Percentiles rank a stretch among this genome's conserved stretches.
These are phyloP conservation scores for Lathyrus aphaca DNA, from an alignment of 306 rosid species.

Conservation along the genomic window DNA sequence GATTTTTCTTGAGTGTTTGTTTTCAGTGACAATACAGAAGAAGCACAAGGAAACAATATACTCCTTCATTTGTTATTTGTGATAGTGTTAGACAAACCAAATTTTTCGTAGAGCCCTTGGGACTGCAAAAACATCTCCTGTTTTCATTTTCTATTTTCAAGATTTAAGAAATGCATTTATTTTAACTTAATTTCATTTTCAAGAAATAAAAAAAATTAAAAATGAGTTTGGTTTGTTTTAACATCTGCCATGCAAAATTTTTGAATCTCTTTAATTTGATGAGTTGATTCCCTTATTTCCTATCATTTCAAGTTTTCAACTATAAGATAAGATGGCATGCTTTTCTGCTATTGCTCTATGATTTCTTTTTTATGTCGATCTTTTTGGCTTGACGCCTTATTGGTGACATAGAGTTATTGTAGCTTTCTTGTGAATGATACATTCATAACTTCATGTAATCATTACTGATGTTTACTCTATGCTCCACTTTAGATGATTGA, in stretches of 20 bases:
- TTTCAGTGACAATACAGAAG: too few relatives aligned
- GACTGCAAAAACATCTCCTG: too few relatives aligned
- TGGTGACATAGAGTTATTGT: constrained; percentile 3
- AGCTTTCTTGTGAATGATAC: constrained; percentile 10
- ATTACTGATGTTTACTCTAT: constrained; percentile 40
- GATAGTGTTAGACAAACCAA: constrained; percentile 1
- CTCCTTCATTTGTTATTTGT: not conserved
- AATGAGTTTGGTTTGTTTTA: too few relatives aligned
- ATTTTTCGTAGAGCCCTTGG: too few relatives aligned
- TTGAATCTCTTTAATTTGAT: not conserved
- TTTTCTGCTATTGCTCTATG: constrained; percentile 25
- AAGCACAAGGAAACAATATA: too few relatives aligned
- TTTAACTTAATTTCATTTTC: too few relatives aligned
- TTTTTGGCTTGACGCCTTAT: too few relatives aligned
- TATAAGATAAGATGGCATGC: not conserved
- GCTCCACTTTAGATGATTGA: constrained; percentile 78
- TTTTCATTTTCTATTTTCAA: too few relatives aligned
- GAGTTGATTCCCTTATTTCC: constrained; percentile 23
- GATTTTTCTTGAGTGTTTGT: too few relatives aligned
- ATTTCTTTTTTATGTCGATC: not conserved
- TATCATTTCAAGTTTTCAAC: constrained; percentile 13
- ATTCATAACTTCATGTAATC: constrained; percentile 30
- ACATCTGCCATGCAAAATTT: not conserved
- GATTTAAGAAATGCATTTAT: too few relatives aligned
- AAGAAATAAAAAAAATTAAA: too few relatives aligned